Base-by-base conservation (phyloP, 1,139 yeast species). In the Magnusiomyces suaveolens region DNA sequence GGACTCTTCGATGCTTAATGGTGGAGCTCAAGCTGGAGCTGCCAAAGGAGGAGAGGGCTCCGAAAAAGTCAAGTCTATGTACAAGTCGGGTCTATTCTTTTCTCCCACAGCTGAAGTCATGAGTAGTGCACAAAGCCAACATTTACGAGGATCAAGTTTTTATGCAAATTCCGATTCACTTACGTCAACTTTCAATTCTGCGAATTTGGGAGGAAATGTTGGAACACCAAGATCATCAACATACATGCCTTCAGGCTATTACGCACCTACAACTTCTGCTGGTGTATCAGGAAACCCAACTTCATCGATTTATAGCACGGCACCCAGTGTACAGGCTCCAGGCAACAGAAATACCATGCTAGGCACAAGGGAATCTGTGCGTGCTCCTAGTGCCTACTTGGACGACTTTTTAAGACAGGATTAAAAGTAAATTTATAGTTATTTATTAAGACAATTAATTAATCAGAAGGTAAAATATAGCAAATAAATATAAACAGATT, bases 71-170 rank as follows among this genome's bases (percentile, higher is more conserved):
- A 43, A 54, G 33, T 50, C 53, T 21, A 55, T 55, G 57, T 50
- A 52, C 48, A 59, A 59, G 50, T 54, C 61, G 10, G 62, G 64
- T 26, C 76, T 84, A 78, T 86, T 83, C 66, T 80, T 86, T 55
- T 84, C 92, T 3, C 95, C 95, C 41, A 86, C 94, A 1, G 85
- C 84, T 21, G 89, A 84, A 64, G 84, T 83, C 43, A 79, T 82
- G 81, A 75, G 74, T 58, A 64, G 66, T 48, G 68, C 72, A 59
- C 43, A 64, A 38, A 25, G 36, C n/a, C 24, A 47, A 8, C 23
- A 33, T 23, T 12, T 24, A 18, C 14, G 23, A 33, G 20, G 18
- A 16, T 23, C 33, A 12, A 33, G 48, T 14, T n/a, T n/a, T n/a
- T n/a, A n/a, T n/a, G 61, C 59, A n/a, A 54, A 58, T 16, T 36